Base-by-base conservation (phyloP, 441 rosid genomes). In the Jatropha multifida region DNA sequence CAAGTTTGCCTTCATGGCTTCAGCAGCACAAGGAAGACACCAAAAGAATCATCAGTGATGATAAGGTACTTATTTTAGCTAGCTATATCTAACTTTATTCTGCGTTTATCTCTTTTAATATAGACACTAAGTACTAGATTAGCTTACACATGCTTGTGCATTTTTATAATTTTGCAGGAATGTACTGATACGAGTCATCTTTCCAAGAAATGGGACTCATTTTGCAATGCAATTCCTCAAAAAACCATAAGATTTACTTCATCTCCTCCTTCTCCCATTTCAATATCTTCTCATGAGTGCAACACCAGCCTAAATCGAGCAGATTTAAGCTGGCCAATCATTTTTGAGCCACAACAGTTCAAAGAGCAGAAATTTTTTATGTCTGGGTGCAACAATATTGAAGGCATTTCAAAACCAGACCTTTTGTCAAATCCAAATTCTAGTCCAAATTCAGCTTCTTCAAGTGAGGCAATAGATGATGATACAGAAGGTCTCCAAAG, bases 381-480 rank as follows among this genome's bases (percentile, higher is more conserved):
- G 64, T 74, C 84, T 1, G 86, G 85, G 71, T 70, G 60, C 12
- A 27, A 69, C 13, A 70, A 83, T 23, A 23, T 23, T 17, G 80
- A 83, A 32, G 81, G 37, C 26, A 76, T 69, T 26, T 75, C 84
- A 0, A 89, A 85, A 65, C 93, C 90, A 2, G 96, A 91, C 17
- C 94, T 91, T 65, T 55, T 89, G 66, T 89, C 92, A 0, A 91
- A 91, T 77, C 94, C 92, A 1, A 91, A 85, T 79, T 91, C 96
- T 12, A 91, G 94, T 71, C 96, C 96, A 4, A 91, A 91, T 73
- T 91, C 96, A 7, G 94, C 91, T 65, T 91, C 96, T 38, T 88
- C 96, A 1, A 91, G 96, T 26, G 96, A 91, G 80, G 90, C 85
- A 15, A 71, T 70, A 55, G 87, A 80, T 46, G 88, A 80, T 46